phyloP scores from a whole-genome alignment of 805 yeast genomes.

The Metschnikowia lachancei region DNA sequence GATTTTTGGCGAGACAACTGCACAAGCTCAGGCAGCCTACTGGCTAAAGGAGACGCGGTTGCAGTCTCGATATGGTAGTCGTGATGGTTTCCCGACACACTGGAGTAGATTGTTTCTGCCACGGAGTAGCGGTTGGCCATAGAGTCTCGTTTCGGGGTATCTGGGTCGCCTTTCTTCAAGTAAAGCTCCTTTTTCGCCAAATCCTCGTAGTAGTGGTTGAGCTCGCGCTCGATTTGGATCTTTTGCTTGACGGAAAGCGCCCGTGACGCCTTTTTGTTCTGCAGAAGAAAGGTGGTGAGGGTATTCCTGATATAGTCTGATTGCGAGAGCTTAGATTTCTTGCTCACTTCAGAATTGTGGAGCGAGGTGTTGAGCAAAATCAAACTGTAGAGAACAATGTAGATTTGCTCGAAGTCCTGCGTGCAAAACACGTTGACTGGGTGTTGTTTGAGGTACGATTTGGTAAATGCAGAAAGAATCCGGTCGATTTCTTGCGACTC shows the following conservation, averaged over 20 bases:
- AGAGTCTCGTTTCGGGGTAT: constrained; percentile 6
- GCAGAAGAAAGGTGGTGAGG: constrained; percentile 40
- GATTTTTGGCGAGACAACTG: constrained; percentile 29
- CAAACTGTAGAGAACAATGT: constrained; percentile 68
- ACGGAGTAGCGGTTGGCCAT: constrained; percentile 21
- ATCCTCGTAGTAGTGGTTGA: constrained; percentile 45
- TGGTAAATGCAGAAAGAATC: constrained; percentile 64
- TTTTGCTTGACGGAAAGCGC: constrained; percentile 37
- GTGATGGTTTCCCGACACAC: constrained; percentile 4
- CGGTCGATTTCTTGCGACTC: constrained; percentile 82
- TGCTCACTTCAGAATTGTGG: constrained; percentile 50
- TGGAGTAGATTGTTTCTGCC: constrained; percentile 22
- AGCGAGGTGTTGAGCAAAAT: constrained; percentile 74
- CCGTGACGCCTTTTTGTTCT: constrained; percentile 28
- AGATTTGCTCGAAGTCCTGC: constrained; percentile 52
- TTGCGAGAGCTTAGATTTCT: constrained; percentile 39
- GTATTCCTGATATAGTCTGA: constrained; percentile 43
- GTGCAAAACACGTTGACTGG: constrained; percentile 49
- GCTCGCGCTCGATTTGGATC: constrained; percentile 45
- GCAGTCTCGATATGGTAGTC: constrained; percentile 3
- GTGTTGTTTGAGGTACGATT: constrained; percentile 55
- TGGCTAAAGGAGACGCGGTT: constrained; percentile 8
- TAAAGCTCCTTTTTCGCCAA: constrained; percentile 39
- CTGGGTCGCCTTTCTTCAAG: constrained; percentile 31
- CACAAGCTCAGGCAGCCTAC: constrained; percentile 3